Base-by-base conservation (phyloP, 345 rosid species). In the Brassica juncea region DNA sequence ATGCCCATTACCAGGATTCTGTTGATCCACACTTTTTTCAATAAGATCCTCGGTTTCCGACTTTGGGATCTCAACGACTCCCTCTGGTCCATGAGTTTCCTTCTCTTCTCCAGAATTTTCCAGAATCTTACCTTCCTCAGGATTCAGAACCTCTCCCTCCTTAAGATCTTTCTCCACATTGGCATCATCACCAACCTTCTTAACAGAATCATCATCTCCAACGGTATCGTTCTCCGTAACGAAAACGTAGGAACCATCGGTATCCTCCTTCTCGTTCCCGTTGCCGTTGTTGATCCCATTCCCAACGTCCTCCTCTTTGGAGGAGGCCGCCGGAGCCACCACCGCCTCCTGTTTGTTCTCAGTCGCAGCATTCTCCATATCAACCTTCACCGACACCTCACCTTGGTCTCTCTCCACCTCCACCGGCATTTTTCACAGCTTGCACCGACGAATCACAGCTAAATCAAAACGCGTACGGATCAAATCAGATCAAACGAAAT, bases 401-500 rank as follows among this genome's bases (percentile, higher is more conserved):
- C 71, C 86, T 72, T 71, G 79, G 59, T 79, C 85, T 68, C 70
- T 82, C 70, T 82, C 87, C 30, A 78, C 84, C 81, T 87, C 94
- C 78, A 81, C 86, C 79, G 86, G 80, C 94, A 90, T 90, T 77
- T 44, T 69, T 80, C 66, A 8, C 72, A 63, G 49, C 74, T 81
- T 72, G 66, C 83, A 79, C 82, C 71, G 78, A 74, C 73, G 68
- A 59, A 75, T 70, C 72, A 75, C 34, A 59, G 32, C 57, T 73
- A 39, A 67, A 67, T 12, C 9, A 80, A 60, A 44, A 80, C 4
- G 59, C 74, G 65, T 25, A 52, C 0, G 52, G 27, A 59, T 25
- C 57, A 62, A 23, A 35, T 76, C 74, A 77, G 81, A 81, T 77
- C 84, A 81, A 59, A 77, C 58, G 49, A 52, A 72, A 77, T 47